phyloP scores from a whole-genome alignment of 2,329 filamentous ascomycete species.

The Pseudogymnoascus sp. region DNA sequence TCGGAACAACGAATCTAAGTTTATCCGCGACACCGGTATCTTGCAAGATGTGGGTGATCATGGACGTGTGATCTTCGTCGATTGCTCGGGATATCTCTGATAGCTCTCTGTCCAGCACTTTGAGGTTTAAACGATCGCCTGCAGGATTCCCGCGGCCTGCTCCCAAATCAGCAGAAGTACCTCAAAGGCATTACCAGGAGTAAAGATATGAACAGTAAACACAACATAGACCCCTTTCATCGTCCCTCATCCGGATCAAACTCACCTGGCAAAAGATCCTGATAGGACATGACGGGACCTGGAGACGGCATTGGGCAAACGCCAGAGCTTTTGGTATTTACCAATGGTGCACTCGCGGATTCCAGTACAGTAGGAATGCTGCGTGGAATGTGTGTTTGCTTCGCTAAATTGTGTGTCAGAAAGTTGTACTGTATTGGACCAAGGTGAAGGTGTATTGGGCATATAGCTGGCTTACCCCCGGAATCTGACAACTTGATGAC shows the following conservation, averaged over 20 bases:
- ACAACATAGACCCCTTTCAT: neutral
- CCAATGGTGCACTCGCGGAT: neutral
- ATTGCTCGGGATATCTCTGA: neutral
- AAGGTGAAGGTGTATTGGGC: neutral
- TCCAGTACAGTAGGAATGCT: neutral
- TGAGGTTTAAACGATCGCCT: neutral
- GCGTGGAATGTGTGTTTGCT: neutral
- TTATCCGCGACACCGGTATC: neutral
- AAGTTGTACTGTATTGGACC: neutral
- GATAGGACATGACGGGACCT: neutral
- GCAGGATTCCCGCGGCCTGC: neutral
- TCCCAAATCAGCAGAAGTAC: neutral
- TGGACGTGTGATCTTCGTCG: neutral
- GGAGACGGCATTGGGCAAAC: neutral
- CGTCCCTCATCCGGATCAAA: neutral
- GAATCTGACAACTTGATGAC: neutral
- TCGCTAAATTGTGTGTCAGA: neutral
- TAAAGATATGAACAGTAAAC: neutral
- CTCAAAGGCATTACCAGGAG: neutral
- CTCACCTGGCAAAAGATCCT: neutral
- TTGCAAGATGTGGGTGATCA: neutral
- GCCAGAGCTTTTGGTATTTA: neutral
- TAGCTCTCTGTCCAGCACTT: neutral
- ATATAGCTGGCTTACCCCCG: neutral
- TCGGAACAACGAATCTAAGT: too few relatives aligned